Percentiles rank a stretch among this genome's conserved stretches.
These are phyloP conservation scores for Diplocarpon rosae DNA, from an alignment of 2,329 filamentous ascomycete species.

Conservation along the genomic window DNA sequence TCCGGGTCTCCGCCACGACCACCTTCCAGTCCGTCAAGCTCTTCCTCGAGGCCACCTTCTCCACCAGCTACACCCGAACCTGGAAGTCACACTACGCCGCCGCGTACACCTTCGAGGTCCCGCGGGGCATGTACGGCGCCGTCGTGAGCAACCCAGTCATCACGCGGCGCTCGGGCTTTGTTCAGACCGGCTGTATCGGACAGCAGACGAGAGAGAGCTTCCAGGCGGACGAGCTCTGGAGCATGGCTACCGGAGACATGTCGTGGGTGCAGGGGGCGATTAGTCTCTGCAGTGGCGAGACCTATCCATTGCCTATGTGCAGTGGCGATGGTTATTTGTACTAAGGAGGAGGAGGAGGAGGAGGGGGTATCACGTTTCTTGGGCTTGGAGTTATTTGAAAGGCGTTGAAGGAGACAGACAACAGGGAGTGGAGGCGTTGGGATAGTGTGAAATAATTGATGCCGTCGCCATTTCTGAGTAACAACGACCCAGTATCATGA, in stretches of 20 bases:
- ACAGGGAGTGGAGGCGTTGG: no score
- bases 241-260: slow-evolving; percentile 26
- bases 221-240: slow-evolving; percentile 28
- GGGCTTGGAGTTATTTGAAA: no score
- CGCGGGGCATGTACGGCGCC: slow-evolving; percentile 29
- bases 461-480: no score
- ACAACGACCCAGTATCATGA: no score
- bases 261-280: slow-evolving; percentile 33
- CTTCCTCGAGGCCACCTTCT: slow-evolving; percentile 20
- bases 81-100: slow-evolving; percentile 29
- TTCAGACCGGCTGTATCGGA: slow-evolving; percentile 29
- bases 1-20: slow-evolving; percentile 20
- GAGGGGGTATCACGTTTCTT: not conserved
- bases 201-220: slow-evolving; percentile 22
- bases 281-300: slow-evolving; percentile 28
- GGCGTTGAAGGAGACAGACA: no score
- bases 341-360: not conserved
- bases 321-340: slow-evolving; percentile 26
- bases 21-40: slow-evolving; percentile 21
- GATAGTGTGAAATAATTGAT: no score
- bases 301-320: slow-evolving; percentile 30
- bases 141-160: slow-evolving; percentile 31
- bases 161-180: slow-evolving; percentile 27
- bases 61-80: slow-evolving; percentile 22
- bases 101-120: slow-evolving; percentile 27